These are phyloP conservation scores for Brassica juncea DNA, from an alignment of 345 rosid genomes.

Conservation along the genomic window DNA sequence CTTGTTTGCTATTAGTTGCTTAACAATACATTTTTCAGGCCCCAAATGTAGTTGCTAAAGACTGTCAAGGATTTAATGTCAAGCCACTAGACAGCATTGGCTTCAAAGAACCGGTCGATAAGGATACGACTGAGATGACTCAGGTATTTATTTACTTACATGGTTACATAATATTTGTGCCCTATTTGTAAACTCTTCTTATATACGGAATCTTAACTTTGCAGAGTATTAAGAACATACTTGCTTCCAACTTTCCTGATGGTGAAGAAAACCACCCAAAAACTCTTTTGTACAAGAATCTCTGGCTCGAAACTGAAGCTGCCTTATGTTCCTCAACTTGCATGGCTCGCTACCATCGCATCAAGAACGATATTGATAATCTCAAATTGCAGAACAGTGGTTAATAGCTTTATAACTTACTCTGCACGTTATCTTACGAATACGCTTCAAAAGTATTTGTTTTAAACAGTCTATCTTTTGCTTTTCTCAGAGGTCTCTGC, in stretches of 20 bases:
- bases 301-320: conserved; percentile 99
- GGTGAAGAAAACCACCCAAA: conserved; percentile 57
- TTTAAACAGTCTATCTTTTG: conserved; percentile 5
- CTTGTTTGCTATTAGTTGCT: conserved; percentile 21
- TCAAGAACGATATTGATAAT: conserved; percentile 59
- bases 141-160: conserved; percentile 51
- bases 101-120: conserved; percentile 29
- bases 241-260: conserved; percentile 58
- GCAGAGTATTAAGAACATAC: conserved; percentile 77
- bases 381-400: conserved; percentile 43
- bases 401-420: conserved; percentile 31
- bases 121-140: conserved; percentile 49
- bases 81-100: conserved; percentile 36
- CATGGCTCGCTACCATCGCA: conserved; percentile 67
- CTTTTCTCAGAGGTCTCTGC: conserved; percentile 26
- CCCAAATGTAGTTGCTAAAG: conserved; percentile 22
- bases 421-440: background rate
- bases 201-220: conserved; percentile 32
- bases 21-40: conserved; percentile 33
- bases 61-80: conserved; percentile 13
- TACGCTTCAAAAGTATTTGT: background rate
- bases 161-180: conserved; percentile 1
- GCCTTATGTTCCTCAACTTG: conserved; percentile 67
- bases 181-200: background rate
- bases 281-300: conserved; percentile 73